Percentiles rank a stretch among this genome's conserved stretches.
These are phyloP conservation scores for Gastrolobium villosum DNA, from an alignment of 306 rosid genomes.

Conservation along the genomic window DNA sequence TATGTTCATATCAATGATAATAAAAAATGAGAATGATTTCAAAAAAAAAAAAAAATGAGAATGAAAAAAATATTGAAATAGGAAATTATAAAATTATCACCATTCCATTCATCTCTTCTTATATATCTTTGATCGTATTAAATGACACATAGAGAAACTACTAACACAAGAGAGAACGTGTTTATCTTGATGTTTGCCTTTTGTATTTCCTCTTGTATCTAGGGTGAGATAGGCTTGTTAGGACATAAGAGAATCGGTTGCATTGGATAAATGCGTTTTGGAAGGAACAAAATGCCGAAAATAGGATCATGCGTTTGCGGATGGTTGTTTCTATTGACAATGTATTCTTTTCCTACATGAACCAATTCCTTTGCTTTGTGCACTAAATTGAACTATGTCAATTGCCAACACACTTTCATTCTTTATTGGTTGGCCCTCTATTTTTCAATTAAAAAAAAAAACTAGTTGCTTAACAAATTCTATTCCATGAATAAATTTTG, in stretches of 20 bases:
- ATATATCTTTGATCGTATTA: too few species aligned
- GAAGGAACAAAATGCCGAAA: background rate
- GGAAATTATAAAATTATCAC: too few species aligned
- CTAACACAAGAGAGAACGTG: background rate
- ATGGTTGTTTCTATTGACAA: background rate
- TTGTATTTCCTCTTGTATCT: background rate
- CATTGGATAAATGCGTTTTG: too few species aligned
- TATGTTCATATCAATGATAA: too few species aligned
- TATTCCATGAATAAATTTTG: background rate
- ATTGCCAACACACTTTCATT: background rate
- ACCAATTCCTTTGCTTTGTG: slow-evolving; percentile 8
- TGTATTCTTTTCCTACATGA: background rate
- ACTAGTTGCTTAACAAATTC: background rate
- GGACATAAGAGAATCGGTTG: background rate
- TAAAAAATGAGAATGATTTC: too few species aligned
- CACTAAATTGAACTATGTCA: slow-evolving; percentile 1
- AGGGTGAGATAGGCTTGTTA: background rate
- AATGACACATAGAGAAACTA: too few species aligned
- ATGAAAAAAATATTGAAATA: too few species aligned
- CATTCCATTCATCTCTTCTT: too few species aligned
- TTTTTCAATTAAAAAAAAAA: background rate
- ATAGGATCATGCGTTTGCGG: background rate
- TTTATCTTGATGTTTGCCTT: background rate
- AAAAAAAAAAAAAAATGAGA: too few species aligned
- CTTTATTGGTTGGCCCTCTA: background rate